These are phyloP conservation scores for Neospermospora avenae DNA, from an alignment of 2,329 filamentous ascomycete genomes.

Conservation along the genomic window DNA sequence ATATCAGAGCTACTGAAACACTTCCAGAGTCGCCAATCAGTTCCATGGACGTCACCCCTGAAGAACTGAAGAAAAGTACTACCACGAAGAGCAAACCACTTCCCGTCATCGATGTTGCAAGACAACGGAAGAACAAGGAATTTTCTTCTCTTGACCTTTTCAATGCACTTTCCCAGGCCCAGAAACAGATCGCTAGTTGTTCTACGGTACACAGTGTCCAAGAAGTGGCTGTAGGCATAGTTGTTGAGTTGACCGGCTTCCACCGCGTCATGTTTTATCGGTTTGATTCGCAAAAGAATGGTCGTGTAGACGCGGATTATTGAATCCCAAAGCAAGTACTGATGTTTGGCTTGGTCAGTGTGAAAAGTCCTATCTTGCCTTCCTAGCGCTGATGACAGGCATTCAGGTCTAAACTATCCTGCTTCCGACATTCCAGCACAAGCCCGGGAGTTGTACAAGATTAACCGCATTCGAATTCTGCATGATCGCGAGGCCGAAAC, in stretches of 20 bases:
- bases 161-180: conserved; percentile 25
- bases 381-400: not conserved
- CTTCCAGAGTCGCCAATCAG: conserved; percentile 17
- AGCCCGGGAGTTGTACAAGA: conserved; percentile 77
- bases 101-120: conserved; percentile 21
- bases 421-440: conserved; percentile 82
- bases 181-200: conserved; percentile 21
- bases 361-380: not conserved
- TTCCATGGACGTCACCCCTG: conserved; percentile 16
- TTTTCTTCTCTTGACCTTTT: conserved; percentile 29
- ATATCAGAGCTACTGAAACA: conserved; percentile 9
- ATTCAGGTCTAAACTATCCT: conserved; percentile 59
- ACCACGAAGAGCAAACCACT: conserved; percentile 22
- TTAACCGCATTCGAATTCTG: conserved; percentile 82
- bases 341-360: conserved; percentile 26
- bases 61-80: conserved; percentile 25
- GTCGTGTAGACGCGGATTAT: conserved; percentile 29
- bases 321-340: conserved; percentile 23
- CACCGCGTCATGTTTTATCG: conserved; percentile 31
- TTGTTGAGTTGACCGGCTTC: conserved; percentile 27
- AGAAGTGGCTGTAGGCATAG: conserved; percentile 26
- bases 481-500: conserved; percentile 80
- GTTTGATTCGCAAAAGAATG: conserved; percentile 29
- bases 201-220: conserved; percentile 18
- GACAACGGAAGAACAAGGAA: conserved; percentile 17